Conservation (phyloP, 441 rosid species). For the Erodium trifolium region DNA sequence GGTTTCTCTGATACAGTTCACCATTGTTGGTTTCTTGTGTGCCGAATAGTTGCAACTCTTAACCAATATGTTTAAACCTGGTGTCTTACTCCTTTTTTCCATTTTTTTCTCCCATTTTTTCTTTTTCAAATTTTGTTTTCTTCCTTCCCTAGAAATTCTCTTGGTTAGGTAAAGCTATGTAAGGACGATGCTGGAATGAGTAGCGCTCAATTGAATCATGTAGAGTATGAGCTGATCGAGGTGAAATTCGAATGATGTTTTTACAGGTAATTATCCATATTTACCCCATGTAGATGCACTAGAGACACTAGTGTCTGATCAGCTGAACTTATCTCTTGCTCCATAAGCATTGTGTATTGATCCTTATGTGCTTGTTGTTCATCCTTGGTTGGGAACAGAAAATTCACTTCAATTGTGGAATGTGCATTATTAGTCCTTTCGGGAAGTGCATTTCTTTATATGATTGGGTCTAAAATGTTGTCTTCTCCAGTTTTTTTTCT, state of each 20-base stretch:
- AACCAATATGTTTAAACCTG: conserved; percentile 18
- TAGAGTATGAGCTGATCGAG: conserved; percentile 31
- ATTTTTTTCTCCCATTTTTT: conserved; percentile 8
- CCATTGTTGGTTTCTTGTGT: background rate
- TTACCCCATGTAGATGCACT: too few relatives aligned
- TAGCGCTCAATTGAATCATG: conserved; percentile 23
- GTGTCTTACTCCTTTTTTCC: conserved; percentile 30
- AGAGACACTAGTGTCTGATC: too few relatives aligned
- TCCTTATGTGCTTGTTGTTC: background rate
- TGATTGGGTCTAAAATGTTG: background rate
- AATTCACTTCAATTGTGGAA: background rate
- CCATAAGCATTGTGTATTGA: background rate
- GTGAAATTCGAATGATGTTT: too few relatives aligned
- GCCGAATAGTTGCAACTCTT: conserved; percentile 11
- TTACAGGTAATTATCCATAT: conserved; percentile 40
- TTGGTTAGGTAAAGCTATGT: conserved; percentile 42
- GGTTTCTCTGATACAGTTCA: conserved; percentile 10
- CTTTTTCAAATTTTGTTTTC: conserved; percentile 11
- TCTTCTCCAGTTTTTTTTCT: background rate
- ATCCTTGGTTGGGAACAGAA: background rate
- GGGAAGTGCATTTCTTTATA: background rate
- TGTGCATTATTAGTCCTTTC: background rate
- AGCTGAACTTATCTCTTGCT: background rate
- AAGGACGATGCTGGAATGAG: conserved; percentile 42
- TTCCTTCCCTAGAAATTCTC: conserved; percentile 31